Base-by-base conservation (phyloP, 305 asterid species). In the Fraxinus floribunda region DNA sequence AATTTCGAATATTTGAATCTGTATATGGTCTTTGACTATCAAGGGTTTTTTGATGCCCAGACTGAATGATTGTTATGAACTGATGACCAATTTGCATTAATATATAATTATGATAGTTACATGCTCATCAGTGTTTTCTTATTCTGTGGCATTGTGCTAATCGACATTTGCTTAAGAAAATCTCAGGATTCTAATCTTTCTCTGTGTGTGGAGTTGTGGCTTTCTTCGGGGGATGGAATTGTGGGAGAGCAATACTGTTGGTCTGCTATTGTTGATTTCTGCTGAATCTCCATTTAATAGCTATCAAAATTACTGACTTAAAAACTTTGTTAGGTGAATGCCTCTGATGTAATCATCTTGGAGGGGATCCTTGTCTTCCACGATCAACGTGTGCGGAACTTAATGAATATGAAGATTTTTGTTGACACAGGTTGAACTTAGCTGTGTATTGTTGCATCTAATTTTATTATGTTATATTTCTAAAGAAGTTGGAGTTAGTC, bases 281-380 rank as follows among this genome's bases (percentile, higher is more conserved):
- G 39, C 16, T 7, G 35, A 46, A 20, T 68, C 73, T 15, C 60
- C 16, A 52, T 60, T 13, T 73, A 83, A 71, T 78, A 41, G 68
- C 26, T 49, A 73, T 72, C 49, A 55, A 71, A 30, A 79, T 24
- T 78, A 32, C 66, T 84, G 16, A 80, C 78, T 9, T 18, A 7
- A 20, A 70, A 34, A 57, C 30, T 62, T 82, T 77, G 72, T 64
- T 88, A 96, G 99, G 99, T 96, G 76, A 96, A 96, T 88, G 98
- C 98, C 75, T 94, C 98, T 79, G 97, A 96, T 85, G 99, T 96
- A 44, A 94, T 96, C 86, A 94, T 96, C 81, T 86, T 96, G 86
- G 99, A 96, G 89, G 99, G 99, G 66, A 96, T 96, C 89, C 97
- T 96, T 49, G 97, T 96, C 82, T 96, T 96, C 83, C 98, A 96